Base-by-base conservation (phyloP, 2,329 filamentous ascomycete species). In the Polytolypa hystricis region DNA sequence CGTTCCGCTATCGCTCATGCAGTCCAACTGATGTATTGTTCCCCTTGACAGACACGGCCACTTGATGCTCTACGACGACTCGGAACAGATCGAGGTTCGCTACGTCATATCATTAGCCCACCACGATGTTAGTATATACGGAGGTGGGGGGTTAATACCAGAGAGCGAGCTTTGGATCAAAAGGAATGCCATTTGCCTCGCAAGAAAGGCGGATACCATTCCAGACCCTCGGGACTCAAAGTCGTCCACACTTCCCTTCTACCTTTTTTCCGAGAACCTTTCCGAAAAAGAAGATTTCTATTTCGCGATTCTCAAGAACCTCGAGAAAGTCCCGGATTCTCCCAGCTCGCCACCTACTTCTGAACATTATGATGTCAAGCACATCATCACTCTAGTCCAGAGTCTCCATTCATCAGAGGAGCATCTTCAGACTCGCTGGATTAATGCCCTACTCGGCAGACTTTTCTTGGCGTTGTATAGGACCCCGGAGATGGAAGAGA, bases 231-330 rank as follows among this genome's bases (percentile, higher is more conserved):
- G 69, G 2, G 70, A 73, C 11, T 35, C 40, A 12, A 41, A 32
- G 26, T 31, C 39, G 21, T 53, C 72, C 2, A 79, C 84, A 5
- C 87, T 84, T 47, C 86, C 91, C 0, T 96, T 95, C 62, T 96
- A 79, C 53, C 68, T 98, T 4, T 98, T 96, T 59, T 93, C 84
- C 0, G 86, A 96, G 47, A 94, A 93, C 52, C 84, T 84, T 56
- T 94, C 87, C 0, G 85, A 91, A 31, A 98, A 98, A 58, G 91
- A 98, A 59, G 91, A 98, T 56, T 96, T 98, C 61, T 98, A 98
- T 58, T 89, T 94, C 60, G 83, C 89, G 9, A 68, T 98, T 48
- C 67, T 98, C 26, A 78, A 79, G 49, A 93, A 87, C 45, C 83
- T 93, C 54, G 79, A 86, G 47, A 77, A 80, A 49, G 72, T 73